phyloP scores from a whole-genome alignment of 305 asterid species.

The Fraxinus sp. region DNA sequence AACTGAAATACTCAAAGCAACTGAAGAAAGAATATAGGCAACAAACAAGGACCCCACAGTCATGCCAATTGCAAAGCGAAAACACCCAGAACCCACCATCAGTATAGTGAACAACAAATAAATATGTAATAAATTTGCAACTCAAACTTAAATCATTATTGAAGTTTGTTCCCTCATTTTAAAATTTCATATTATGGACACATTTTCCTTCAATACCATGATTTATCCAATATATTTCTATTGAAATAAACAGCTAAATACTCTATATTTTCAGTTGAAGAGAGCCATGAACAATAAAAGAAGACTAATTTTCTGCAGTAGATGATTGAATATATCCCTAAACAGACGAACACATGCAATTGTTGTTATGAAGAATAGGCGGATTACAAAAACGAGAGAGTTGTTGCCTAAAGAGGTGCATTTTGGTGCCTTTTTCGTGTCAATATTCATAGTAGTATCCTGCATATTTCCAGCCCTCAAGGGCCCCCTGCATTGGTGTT shows the following conservation, averaged over 20 bases:
- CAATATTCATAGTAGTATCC: neutral
- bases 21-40: neutral
- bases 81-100: neutral
- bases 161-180: neutral
- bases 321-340: neutral
- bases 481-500: no score
- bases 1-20: conserved; percentile 6
- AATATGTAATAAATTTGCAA: neutral
- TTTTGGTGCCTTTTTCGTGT: neutral
- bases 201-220: neutral
- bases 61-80: neutral
- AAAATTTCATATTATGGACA: neutral
- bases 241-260: neutral
- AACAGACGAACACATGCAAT: neutral
- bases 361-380: neutral
- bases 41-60: neutral
- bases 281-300: neutral
- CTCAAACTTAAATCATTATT: neutral
- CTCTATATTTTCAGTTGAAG: neutral
- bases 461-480: neutral
- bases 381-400: neutral
- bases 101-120: neutral
- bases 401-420: neutral
- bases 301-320: neutral
- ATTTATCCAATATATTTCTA: neutral